Conservation (phyloP, 352 stramenopile genomes). For the Elongisporangium anandrum region DNA sequence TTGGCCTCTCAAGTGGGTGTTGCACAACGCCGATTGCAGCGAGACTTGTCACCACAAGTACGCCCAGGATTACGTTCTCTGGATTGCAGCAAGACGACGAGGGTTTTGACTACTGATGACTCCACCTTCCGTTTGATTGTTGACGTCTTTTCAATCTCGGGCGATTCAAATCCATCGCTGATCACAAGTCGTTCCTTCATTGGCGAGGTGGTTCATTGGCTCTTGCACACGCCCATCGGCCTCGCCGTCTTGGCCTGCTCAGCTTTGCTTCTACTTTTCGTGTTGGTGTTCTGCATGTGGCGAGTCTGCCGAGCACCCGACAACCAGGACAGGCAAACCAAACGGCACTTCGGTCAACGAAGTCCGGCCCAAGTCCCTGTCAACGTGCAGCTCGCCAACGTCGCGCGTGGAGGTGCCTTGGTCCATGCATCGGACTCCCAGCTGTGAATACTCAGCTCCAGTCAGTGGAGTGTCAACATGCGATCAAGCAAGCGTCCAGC, state of each 20-base stretch:
- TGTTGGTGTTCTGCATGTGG: slow-evolving; percentile 47
- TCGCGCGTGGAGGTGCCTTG: background rate
- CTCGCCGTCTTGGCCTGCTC: slow-evolving; percentile 44
- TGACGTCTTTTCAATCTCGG: slow-evolving; percentile 29
- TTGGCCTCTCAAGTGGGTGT: background rate
- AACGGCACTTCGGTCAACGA: slow-evolving; percentile 11
- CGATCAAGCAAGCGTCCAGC: too few species aligned
- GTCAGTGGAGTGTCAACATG: too few species aligned
- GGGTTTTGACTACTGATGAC: background rate
- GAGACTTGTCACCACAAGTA: background rate
- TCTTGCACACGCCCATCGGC: slow-evolving; percentile 37
- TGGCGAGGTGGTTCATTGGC: slow-evolving; percentile 38
- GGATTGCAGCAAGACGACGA: background rate
- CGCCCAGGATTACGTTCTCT: background rate
- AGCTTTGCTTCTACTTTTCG: slow-evolving; percentile 27
- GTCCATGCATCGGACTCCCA: background rate
- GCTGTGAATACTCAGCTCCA: background rate
- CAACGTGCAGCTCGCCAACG: background rate
- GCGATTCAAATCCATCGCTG: slow-evolving; percentile 5
- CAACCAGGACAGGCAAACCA: slow-evolving; percentile 53
- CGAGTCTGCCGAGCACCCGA: slow-evolving; percentile 52
- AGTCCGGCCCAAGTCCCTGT: background rate
- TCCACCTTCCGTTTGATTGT: slow-evolving; percentile 34
- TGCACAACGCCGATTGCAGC: background rate
- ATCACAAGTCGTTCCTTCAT: slow-evolving; percentile 54